phyloP scores from a whole-genome alignment of 2,329 filamentous ascomycete genomes.

The Botryotinia calthae region DNA sequence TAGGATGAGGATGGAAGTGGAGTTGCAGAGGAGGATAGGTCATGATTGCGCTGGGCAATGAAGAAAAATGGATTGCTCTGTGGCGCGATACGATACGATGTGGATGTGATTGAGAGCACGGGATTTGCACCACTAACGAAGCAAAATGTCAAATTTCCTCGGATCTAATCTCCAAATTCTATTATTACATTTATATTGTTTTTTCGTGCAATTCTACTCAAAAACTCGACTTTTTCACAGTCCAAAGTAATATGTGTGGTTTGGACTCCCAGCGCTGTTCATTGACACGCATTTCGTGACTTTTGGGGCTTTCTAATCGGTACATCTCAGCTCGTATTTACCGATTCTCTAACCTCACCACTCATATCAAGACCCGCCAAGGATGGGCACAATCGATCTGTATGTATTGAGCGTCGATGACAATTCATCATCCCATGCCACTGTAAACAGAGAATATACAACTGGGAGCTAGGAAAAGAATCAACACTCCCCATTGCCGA shows the following conservation, averaged over 20 bases:
- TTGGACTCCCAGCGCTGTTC: background rate
- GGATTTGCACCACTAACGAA: background rate
- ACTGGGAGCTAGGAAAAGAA: background rate
- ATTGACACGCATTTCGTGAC: background rate
- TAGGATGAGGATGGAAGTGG: constrained; percentile 5
- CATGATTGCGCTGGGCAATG: constrained; percentile 22
- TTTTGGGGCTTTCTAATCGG: background rate
- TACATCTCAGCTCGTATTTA: background rate
- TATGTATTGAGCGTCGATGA: background rate
- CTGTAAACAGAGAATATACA: background rate
- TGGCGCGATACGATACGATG: constrained; percentile 18
- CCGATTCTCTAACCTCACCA: background rate
- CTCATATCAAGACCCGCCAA: background rate
- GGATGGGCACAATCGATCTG: background rate
- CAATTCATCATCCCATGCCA: too few relatives aligned
- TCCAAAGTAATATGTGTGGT: background rate
- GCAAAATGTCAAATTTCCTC: background rate
- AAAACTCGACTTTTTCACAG: background rate
- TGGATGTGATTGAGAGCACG: constrained; percentile 12
- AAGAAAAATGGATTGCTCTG: constrained; percentile 18
- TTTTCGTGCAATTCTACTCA: too few relatives aligned
- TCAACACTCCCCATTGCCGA: background rate
- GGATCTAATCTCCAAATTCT: background rate
- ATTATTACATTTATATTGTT: background rate
- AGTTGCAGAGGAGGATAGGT: constrained; percentile 18